Conservation (phyloP, 441 rosid genomes). For the Adansonia gregorii region DNA sequence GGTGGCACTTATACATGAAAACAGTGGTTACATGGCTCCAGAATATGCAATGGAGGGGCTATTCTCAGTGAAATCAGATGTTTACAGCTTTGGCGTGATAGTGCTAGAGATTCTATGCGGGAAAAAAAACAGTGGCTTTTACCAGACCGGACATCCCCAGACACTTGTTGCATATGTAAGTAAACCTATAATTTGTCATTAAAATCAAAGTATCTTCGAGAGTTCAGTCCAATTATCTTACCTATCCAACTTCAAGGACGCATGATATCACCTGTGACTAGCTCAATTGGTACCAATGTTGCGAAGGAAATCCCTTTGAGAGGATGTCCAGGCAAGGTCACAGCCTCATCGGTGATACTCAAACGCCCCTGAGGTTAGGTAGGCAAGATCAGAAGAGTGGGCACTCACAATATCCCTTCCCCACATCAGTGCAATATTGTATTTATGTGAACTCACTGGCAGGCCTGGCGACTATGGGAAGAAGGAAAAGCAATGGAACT, state of each 20-base stretch:
- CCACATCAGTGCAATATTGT: neutral
- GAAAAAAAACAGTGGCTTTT: conserved; percentile 32
- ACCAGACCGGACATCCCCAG: neutral
- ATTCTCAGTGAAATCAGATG: conserved; percentile 50
- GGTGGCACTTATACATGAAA: neutral
- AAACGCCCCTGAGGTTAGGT: too few relatives aligned
- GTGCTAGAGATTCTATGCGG: conserved; percentile 48
- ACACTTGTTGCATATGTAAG: conserved; percentile 37
- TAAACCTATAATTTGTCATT: neutral
- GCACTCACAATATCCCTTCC: too few relatives aligned
- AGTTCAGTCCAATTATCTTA: too few relatives aligned
- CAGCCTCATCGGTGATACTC: too few relatives aligned
- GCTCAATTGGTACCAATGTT: too few relatives aligned
- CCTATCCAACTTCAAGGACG: too few relatives aligned
- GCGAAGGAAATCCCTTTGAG: too few relatives aligned
- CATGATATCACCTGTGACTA: too few relatives aligned
- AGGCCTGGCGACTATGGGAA: conserved; percentile 60
- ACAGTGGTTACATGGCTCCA: conserved; percentile 46
- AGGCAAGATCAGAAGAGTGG: too few relatives aligned
- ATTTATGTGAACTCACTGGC: conserved; percentile 2
- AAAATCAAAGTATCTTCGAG: too few relatives aligned
- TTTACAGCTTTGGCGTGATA: conserved; percentile 53
- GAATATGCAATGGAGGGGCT: conserved; percentile 46
- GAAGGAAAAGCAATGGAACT: conserved; percentile 40
- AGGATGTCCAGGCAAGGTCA: too few relatives aligned